Base-by-base conservation (phyloP, 441 rosid species). In the Aquilaria agallochum region DNA sequence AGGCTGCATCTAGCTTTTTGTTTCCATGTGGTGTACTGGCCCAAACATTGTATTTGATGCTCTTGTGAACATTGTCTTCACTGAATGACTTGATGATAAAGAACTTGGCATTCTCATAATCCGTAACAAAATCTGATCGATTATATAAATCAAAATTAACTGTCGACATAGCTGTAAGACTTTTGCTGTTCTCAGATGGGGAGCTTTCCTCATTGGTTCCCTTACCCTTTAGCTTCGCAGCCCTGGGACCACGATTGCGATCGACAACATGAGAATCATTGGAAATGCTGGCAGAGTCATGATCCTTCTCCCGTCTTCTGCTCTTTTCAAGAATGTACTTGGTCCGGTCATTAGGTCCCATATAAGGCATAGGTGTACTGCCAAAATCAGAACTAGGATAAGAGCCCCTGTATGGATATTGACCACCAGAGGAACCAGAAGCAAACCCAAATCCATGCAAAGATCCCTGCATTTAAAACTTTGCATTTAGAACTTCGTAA, bases 11-110 rank as follows among this genome's bases (percentile, higher is more conserved):
- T 48, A 89, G 15, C 56, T 89, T 88, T 68, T 80, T 86, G 80
- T 82, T 88, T 47, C 96, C 96, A 75, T 86, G 90, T 0, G 96
- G 89, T 1, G 96, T 88, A 69, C 96, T 88, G 42, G 96, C 90
- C 96, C 96, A 88, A 50, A 84, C 84, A 62, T 63, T 74, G 72
- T 89, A 89, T 72, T 89, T 89, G 30, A 89, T 84, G 63, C 96
- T 89, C 73, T 81, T 84, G 73, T 89, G 96, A 54, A 89, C 84
- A 72, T 89, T 89, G 72, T 89, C 96, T 74, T 89, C 96, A 71
- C 93, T 89, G 66, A 86, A 86, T 27, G 96, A 89, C 76, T 89
- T 89, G 64, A 89, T 84, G 56, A 89, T 68, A 61, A 86, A 89
- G 75, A 82, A 86, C 74, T 75, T 89, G 55, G 89, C 92, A 65